These are phyloP conservation scores for Coleophoma eucalyptorum DNA, from an alignment of 2,329 filamentous ascomycete genomes.

Conservation along the genomic window DNA sequence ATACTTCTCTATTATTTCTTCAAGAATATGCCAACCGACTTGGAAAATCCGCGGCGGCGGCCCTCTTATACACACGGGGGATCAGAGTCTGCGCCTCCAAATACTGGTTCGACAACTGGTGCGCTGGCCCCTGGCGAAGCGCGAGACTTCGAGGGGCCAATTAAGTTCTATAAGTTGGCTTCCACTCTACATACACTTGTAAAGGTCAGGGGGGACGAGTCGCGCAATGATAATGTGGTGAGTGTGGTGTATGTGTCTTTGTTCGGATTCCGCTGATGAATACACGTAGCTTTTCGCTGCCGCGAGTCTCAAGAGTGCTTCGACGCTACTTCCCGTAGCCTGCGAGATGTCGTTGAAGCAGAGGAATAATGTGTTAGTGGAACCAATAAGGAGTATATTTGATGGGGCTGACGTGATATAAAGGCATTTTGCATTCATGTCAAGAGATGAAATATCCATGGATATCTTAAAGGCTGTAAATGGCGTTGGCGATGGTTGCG, in stretches of 20 bases:
- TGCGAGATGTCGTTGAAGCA: conserved; percentile 76
- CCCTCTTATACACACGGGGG: conserved; percentile 30
- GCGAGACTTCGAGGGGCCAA: conserved; percentile 60
- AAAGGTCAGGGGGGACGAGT: conserved; percentile 45
- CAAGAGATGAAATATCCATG: conserved; percentile 66
- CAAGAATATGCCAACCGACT: conserved; percentile 55
- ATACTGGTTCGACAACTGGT: conserved; percentile 1
- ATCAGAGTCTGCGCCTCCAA: conserved; percentile 3
- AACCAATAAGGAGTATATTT: background rate
- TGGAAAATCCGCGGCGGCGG: conserved; percentile 26
- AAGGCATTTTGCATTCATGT: conserved; percentile 72
- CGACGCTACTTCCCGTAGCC: conserved; percentile 73
- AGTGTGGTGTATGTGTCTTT: conserved; percentile 3
- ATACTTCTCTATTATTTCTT: conserved; percentile 60
- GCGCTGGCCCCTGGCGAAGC: conserved; percentile 18
- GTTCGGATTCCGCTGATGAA: too few relatives aligned
- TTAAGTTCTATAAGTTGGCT: conserved; percentile 65
- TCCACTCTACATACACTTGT: conserved; percentile 57
- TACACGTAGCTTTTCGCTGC: conserved; percentile 61
- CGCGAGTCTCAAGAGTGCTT: conserved; percentile 68
- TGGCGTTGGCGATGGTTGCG: conserved; percentile 68
- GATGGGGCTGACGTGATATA: background rate
- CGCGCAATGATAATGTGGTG: conserved; percentile 68
- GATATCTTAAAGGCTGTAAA: conserved; percentile 72
- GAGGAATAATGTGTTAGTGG: conserved; percentile 57